Evolutionary conservation across 768 basidiomycete species (phyloP), one percentile per base, ranked within the genome.

Genomic region (Peribolospora baueri): DNA sequence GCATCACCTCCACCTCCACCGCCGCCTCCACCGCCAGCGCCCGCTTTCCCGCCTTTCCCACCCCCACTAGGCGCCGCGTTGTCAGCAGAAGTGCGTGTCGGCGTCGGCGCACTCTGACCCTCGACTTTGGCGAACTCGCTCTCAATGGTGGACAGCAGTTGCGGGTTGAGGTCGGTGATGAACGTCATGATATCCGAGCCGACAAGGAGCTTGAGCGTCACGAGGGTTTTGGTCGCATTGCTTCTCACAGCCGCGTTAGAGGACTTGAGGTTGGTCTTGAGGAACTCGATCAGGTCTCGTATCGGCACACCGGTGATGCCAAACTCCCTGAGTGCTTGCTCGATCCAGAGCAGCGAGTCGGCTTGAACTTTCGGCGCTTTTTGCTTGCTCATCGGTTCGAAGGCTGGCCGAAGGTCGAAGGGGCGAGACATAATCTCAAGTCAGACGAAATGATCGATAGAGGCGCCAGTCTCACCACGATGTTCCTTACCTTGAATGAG

Each of bases 291-390:
- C 42, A 98, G 71, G 56, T 73, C 75, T 54, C 85, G 76, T 41
- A 97, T 72, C 4, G 82, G 78, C 41, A 98, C 64, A 14, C 56
- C 55, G 37, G 77, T 74, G 57, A 88, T 83, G 46, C 93, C 93
- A 65, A 98, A 98, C 55, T 97, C 93, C 13, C 71, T 72, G 41
- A 98, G 68, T 6, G 82, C 81, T 42, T 78, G 75, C 56, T 87
- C 86, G 56, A 93, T 75, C 88, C 91, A 97, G 37, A 73, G 69
- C 50, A 90, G 68, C 2, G 88, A 80, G 65, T 98, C 93, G 0
- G 88, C 85, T 42, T 95, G 74, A 47, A 87, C 85, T 68, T 97
- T 98, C 0, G 93, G 91, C 3, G 93, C 91, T 66, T 98, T 98
- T 66, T 88, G 87, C 68, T 90, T 93, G 39, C 77, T 76, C 62